Evolutionary conservation across 2,329 filamentous ascomycete genomes (phyloP), one percentile per base, ranked within the genome.

Genomic region (Colletotrichum camelliae): DNA sequence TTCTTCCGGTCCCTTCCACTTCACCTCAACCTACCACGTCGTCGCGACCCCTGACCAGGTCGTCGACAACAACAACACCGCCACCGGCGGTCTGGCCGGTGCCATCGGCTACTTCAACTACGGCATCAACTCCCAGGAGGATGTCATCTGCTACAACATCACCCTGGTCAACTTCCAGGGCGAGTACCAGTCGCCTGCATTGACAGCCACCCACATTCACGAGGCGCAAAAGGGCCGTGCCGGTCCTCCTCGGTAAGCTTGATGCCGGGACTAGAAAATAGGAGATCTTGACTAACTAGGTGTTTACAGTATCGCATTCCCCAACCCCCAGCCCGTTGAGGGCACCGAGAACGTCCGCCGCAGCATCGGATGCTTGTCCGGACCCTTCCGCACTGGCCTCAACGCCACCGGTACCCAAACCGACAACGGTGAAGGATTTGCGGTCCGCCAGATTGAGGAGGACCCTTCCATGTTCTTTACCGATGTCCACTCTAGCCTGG

Each of bases 161-260:
- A 88, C 85, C 48, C 83, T 91, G 61, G 81, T 83, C 58, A 84
- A 84, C 75, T 88, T 91, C 80, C 83, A 83, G 27, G 89, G 89
- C 69, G 82, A 87, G 4, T 91, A 89, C 80, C 79, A 85, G 78
- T 90, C 88, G 9, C 84, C 85, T 0, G 89, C 90, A 58, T 78
- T 81, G 33, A 90, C 89, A 8, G 88, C 89, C 21, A 91, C 89
- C 2, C 89, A 91, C 81, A 88, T 91, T 77, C 89, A 91, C 81
- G 83, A 91, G 81, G 88, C 82, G 8, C 80, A 78, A 27, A 83
- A 81, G 72, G 89, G 89, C 76, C 82, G 81, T 66, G 79, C 86
- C 24, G 89, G 90, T 8, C 89, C 89, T 48, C 89, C 89, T 70
- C 85, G 89, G 79, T 83, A 81, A 72, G 81, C 65, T 18, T 15